phyloP scores from a whole-genome alignment of 1,139 yeast genomes.

The Debaryomyces subglobosus region DNA sequence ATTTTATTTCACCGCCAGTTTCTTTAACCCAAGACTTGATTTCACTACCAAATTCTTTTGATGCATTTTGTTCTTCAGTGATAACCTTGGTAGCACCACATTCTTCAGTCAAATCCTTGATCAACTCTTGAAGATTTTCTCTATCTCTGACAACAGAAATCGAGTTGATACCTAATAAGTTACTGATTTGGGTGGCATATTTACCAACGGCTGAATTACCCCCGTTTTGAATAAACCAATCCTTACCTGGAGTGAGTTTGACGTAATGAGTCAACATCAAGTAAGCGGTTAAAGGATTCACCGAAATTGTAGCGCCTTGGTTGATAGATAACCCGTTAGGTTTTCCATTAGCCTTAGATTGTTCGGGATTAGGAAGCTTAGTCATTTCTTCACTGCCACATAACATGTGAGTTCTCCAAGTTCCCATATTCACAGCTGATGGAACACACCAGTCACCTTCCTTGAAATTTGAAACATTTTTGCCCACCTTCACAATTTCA shows the following conservation, averaged over 20 bases:
- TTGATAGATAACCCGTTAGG: constrained; percentile 48
- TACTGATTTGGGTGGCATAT: constrained; percentile 86
- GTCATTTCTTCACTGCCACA: constrained; percentile 54
- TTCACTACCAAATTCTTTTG: constrained; percentile 62
- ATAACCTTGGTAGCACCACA: constrained; percentile 89
- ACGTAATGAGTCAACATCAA: constrained; percentile 80
- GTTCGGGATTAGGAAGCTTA: constrained; percentile 50
- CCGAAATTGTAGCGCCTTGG: constrained; percentile 87
- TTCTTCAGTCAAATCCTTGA: constrained; percentile 50
- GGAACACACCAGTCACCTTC: constrained; percentile 94
- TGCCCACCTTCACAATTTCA: constrained; percentile 77
- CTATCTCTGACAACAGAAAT: constrained; percentile 88
- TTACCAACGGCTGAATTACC: constrained; percentile 97
- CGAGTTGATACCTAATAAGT: constrained; percentile 76
- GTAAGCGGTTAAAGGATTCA: constrained; percentile 91
- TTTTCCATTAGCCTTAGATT: constrained; percentile 35
- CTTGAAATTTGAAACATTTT: constrained; percentile 46
- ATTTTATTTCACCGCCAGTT: constrained; percentile 57
- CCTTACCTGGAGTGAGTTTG: constrained; percentile 63
- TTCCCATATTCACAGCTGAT: constrained; percentile 80
- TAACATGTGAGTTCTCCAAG: constrained; percentile 89
- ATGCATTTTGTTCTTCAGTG: constrained; percentile 80
- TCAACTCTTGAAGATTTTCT: constrained; percentile 67
- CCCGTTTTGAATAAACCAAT: constrained; percentile 96
- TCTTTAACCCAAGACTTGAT: constrained; percentile 67